These are phyloP conservation scores for Tylopilus sp. DNA, from an alignment of 1,284 basidiomycete species.

Conservation along the genomic window DNA sequence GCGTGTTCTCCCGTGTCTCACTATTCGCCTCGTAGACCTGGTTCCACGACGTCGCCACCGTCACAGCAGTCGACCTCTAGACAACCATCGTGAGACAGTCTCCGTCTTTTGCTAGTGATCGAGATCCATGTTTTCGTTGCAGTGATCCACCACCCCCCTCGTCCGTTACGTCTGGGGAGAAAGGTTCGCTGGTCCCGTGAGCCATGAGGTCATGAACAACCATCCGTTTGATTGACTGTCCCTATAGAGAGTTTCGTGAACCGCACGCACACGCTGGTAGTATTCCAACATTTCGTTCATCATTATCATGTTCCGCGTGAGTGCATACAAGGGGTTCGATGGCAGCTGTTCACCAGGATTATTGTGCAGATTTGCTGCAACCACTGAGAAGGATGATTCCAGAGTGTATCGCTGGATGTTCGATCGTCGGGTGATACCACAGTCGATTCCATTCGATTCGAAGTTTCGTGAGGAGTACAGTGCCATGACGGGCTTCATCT, in stretches of 20 bases:
- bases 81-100: neutral
- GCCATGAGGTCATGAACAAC: neutral
- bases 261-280: neutral
- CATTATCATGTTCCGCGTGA: slow-evolving; percentile 1
- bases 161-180: neutral
- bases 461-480: slow-evolving; percentile 3
- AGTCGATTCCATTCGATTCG: neutral
- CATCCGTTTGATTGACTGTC: neutral
- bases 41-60: neutral
- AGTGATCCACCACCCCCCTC: neutral
- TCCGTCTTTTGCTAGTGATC: neutral
- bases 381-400: neutral
- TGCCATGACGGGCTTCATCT: slow-evolving; percentile 6
- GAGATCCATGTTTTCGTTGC: neutral
- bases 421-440: slow-evolving; percentile 3
- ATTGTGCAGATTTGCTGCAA: slow-evolving; percentile 5
- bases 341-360: neutral
- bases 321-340: neutral
- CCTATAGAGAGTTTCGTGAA: neutral
- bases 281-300: neutral
- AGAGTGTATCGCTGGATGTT: slow-evolving; percentile 10
- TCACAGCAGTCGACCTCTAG: neutral
- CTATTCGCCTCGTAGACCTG: neutral
- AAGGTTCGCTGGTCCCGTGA: neutral
- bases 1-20: neutral